Evolutionary conservation across 2,329 filamentous ascomycete genomes (phyloP).

Genomic region (Cytospora piceae): DNA sequence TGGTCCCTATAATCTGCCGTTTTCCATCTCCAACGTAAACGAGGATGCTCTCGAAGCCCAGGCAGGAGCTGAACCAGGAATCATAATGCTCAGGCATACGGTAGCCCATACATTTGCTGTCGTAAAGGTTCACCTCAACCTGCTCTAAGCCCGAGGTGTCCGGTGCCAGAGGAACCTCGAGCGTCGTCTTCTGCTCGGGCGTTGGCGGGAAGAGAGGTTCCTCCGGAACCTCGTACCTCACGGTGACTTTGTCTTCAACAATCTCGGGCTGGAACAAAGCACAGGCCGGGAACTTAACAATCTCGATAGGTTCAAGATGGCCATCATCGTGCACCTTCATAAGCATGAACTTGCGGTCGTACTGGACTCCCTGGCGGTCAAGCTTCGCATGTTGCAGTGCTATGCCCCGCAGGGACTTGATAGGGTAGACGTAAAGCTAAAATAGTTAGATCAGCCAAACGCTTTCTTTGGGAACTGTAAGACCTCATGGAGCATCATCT

Average conservation of each 20-base stretch:
- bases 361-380: slow-evolving; percentile 62
- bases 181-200: slow-evolving; percentile 41
- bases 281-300: slow-evolving; percentile 61
- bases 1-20: slow-evolving; percentile 64
- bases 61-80: slow-evolving; percentile 68
- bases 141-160: slow-evolving; percentile 48
- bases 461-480: too few species aligned
- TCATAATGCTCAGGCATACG: slow-evolving; percentile 65
- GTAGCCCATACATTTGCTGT: slow-evolving; percentile 61
- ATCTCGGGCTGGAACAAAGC: slow-evolving; percentile 67
- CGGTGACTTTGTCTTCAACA: slow-evolving; percentile 42
- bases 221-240: slow-evolving; percentile 47
- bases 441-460: slow-evolving; percentile 14
- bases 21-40: slow-evolving; percentile 67
- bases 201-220: slow-evolving; percentile 45
- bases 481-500: too few species aligned
- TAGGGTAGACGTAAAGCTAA: slow-evolving; percentile 72
- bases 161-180: slow-evolving; percentile 63
- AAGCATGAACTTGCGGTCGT: slow-evolving; percentile 75
- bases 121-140: slow-evolving; percentile 61
- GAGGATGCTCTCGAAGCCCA: slow-evolving; percentile 65
- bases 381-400: slow-evolving; percentile 57
- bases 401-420: slow-evolving; percentile 72
- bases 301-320: slow-evolving; percentile 60
- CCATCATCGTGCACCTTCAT: slow-evolving; percentile 52